Evolutionary conservation across 148 eudicot genomes (phyloP).

Genomic region (Dysphania ambrosioides): DNA sequence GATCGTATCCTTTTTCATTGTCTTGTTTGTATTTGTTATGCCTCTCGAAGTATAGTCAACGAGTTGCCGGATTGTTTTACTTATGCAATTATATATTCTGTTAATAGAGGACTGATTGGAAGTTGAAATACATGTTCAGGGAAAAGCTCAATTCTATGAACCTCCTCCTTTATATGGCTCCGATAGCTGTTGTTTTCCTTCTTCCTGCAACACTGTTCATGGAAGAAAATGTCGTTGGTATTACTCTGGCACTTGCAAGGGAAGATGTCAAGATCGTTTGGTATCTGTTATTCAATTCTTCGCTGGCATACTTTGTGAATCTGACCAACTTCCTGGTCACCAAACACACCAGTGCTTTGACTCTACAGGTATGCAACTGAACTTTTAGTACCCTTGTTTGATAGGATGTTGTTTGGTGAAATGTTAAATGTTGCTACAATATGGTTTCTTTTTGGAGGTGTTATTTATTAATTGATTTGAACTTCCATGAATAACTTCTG

Average conservation of each 20-base stretch:
- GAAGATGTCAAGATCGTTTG: slow-evolving; percentile 72
- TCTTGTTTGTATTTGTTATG: background rate
- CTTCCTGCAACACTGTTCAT: slow-evolving; percentile 78
- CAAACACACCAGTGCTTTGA: slow-evolving; percentile 92
- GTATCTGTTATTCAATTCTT: slow-evolving; percentile 80
- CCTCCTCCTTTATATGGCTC: slow-evolving; percentile 92
- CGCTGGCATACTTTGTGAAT: slow-evolving; percentile 88
- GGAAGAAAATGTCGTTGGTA: slow-evolving; percentile 89
- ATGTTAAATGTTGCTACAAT: background rate
- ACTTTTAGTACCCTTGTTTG: background rate
- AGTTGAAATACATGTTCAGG: slow-evolving; percentile 31
- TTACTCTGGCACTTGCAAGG: slow-evolving; percentile 77
- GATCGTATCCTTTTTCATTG: background rate
- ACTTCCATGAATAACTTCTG: background rate
- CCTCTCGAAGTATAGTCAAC: background rate
- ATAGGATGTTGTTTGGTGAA: background rate
- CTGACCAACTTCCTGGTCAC: slow-evolving; percentile 95
- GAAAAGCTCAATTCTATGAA: slow-evolving; percentile 94
- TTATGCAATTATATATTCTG: background rate
- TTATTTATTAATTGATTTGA: background rate
- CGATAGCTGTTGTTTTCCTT: slow-evolving; percentile 81
- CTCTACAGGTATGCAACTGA: slow-evolving; percentile 69
- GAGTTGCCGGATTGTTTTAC: background rate
- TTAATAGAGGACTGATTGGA: slow-evolving; percentile 7
- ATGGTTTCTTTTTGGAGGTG: background rate